Percentiles rank a stretch among this genome's conserved stretches.
Conservation (phyloP, 2,329 filamentous ascomycete species). For the Colletotrichum shisoi region DNA sequence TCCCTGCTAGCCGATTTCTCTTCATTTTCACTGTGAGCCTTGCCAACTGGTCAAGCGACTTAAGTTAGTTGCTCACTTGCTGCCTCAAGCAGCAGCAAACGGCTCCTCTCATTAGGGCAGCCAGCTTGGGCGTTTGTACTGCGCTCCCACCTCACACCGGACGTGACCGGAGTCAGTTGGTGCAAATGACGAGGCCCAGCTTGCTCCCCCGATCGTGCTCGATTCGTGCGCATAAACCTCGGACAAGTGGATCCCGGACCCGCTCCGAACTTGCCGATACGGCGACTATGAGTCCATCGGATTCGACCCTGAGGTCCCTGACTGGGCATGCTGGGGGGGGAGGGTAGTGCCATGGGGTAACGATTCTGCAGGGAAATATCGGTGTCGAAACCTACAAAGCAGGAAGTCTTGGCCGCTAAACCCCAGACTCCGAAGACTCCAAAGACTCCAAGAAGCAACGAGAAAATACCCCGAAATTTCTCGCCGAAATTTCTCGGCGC, state of each 20-base stretch:
- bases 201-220: conserved; percentile 22
- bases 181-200: conserved; percentile 17
- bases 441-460: background rate
- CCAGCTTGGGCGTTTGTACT: background rate
- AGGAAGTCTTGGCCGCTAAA: conserved; percentile 1
- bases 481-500: background rate
- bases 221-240: conserved; percentile 37
- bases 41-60: background rate
- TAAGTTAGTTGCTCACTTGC: background rate
- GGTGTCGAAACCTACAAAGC: background rate
- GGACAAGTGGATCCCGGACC: conserved; percentile 33
- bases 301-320: background rate
- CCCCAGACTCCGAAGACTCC: background rate
- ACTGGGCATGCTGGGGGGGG: background rate
- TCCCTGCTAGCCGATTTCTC: background rate
- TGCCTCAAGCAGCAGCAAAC: background rate
- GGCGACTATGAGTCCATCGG: background rate
- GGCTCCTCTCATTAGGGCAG: background rate
- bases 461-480: background rate
- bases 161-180: conserved; percentile 15
- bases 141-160: conserved; percentile 8
- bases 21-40: background rate
- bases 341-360: background rate
- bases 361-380: background rate
- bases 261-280: conserved; percentile 33